phyloP scores from a whole-genome alignment of 73 alveolate species.

The Uronychia setigera region DNA sequence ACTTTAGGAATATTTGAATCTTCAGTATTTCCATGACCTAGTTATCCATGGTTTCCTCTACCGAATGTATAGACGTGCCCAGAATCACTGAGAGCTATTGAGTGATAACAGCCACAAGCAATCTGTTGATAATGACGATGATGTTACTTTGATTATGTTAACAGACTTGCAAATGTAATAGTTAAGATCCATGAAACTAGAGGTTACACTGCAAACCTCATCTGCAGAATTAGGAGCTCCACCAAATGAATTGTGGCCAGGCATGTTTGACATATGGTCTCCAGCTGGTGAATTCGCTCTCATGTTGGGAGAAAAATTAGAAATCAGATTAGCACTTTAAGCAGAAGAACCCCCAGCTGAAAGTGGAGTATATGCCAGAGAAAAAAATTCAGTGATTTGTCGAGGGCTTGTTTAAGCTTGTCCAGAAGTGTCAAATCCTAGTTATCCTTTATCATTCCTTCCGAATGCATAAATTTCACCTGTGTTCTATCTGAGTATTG shows the following conservation, averaged over 20 bases:
- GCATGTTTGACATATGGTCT: background rate
- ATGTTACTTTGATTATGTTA: constrained; percentile 12
- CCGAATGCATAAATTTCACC: constrained; percentile 71
- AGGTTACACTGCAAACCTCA: background rate
- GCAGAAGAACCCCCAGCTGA: too few species aligned
- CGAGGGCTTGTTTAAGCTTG: constrained; percentile 19
- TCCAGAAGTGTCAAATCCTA: constrained; percentile 53
- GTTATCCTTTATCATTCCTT: constrained; percentile 66
- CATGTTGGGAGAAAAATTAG: too few species aligned
- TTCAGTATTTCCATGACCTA: constrained; percentile 68
- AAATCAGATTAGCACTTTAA: too few species aligned
- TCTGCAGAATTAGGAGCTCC: background rate
- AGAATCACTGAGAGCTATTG: constrained; percentile 55
- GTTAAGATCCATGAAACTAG: background rate
- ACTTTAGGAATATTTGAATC: constrained; percentile 38
- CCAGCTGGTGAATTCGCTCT: background rate
- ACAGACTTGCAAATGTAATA: background rate
- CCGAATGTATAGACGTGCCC: constrained; percentile 76
- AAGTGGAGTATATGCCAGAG: constrained; percentile 1
- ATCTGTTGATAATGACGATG: constrained; percentile 5
- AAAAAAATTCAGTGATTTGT: constrained; percentile 35
- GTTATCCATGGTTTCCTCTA: constrained; percentile 76
- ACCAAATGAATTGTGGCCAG: background rate
- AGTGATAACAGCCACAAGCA: constrained; percentile 82
- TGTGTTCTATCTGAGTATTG: constrained; percentile 26